Evolutionary conservation across 306 rosid species (phyloP), one percentile per base, ranked within the genome.

Genomic region (Pueraria montana): DNA sequence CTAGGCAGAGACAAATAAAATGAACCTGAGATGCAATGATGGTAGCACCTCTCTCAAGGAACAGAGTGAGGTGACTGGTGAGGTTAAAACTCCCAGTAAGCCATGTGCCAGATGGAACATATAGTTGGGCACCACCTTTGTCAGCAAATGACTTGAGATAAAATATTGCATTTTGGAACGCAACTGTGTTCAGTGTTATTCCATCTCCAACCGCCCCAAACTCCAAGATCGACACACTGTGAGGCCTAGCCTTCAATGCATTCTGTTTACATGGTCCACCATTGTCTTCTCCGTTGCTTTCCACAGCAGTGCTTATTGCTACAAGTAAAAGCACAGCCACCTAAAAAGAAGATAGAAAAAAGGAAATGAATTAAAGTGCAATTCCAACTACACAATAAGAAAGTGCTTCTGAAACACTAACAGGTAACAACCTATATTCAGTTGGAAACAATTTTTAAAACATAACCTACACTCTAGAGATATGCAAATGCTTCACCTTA

Each of bases 141-240:
- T 91, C 92, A 12, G 89, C 87, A 79, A 91, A 89, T 11, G 95
- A 91, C 85, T 89, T 89, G 24, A 78, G 87, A 52, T 91, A 67
- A 67, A 67, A 67, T 67, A 67, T 20, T 67, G 73, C 73, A 43
- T 67, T 67, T 40, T 67, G 30, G 55, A 75, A 75, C 36, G 95
- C 95, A 13, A 88, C 86, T 0, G 95, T 89, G 84, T 91, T 91
- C 74, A 89, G 50, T 8, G 91, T 89, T 74, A 72, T 84, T n/a
- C 92, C 95, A 70, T 91, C 93, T 76, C 95, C 95, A 18, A 91
- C 90, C 1, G 91, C 93, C n/a, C 95, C 95, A 80, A 89, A 91
- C 72, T 91, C 95, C 34, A 78, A 48, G 72, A 91, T 87, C 23
- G 92, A 89, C 43, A 89, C 89, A 49, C 88, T 89, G 84, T 91